Evolutionary conservation across 164 flowering plant genomes (phyloP).

Genomic region (Vitis rupestris): DNA sequence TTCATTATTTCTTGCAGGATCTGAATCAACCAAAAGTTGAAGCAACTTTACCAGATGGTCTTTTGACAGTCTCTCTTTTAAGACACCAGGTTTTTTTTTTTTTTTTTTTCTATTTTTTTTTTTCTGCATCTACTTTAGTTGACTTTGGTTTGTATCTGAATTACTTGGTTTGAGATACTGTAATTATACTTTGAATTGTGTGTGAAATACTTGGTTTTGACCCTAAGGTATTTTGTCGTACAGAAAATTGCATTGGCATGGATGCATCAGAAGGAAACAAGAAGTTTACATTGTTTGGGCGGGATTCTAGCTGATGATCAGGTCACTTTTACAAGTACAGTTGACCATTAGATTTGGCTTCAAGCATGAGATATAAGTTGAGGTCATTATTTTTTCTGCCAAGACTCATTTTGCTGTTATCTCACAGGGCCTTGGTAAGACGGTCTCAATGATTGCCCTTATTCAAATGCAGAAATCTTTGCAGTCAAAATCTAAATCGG

Average conservation of each 20-base stretch:
- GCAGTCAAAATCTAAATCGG: slow-evolving; percentile 43
- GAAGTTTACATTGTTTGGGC: slow-evolving; percentile 69
- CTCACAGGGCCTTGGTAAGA: slow-evolving; percentile 97
- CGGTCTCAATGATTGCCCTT: slow-evolving; percentile 87
- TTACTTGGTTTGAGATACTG: too few species aligned
- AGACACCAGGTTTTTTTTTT: slow-evolving; percentile 75
- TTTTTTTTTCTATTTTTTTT: background rate
- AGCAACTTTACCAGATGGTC: slow-evolving; percentile 67
- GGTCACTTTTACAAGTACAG: slow-evolving; percentile 38
- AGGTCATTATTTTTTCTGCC: slow-evolving; percentile 1
- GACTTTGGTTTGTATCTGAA: too few species aligned
- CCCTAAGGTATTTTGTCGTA: slow-evolving; percentile 1
- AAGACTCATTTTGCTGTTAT: slow-evolving; percentile 19
- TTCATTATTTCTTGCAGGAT: slow-evolving; percentile 47
- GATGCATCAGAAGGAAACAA: slow-evolving; percentile 90
- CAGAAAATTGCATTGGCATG: slow-evolving; percentile 97
- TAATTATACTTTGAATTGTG: too few species aligned
- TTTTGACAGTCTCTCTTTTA: slow-evolving; percentile 74
- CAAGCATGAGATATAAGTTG: slow-evolving; percentile 3
- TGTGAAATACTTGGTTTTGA: background rate
- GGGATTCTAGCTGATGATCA: slow-evolving; percentile 99
- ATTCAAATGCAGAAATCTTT: slow-evolving; percentile 62
- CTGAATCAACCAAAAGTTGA: slow-evolving; percentile 77
- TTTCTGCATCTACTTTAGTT: background rate
- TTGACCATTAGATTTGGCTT: slow-evolving; percentile 11